phyloP scores from a whole-genome alignment of 768 basidiomycete genomes.

The Boletus edulis region DNA sequence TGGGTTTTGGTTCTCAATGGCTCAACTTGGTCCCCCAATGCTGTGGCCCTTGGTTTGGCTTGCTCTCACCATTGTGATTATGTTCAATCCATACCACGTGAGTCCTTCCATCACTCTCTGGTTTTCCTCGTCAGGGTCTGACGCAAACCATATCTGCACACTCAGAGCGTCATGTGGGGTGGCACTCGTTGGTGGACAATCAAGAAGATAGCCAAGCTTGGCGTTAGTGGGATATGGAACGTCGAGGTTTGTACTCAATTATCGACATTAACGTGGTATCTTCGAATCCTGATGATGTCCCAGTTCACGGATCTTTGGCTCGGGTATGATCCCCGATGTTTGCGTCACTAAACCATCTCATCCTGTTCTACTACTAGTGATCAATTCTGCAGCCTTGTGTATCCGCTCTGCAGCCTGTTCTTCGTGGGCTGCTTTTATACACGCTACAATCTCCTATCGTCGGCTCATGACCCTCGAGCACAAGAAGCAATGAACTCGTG shows the following conservation, averaged over 20 bases:
- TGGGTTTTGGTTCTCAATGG: slow-evolving; percentile 84
- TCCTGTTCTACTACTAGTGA: slow-evolving; percentile 47
- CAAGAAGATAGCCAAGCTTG: slow-evolving; percentile 56
- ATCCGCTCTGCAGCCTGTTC: slow-evolving; percentile 70
- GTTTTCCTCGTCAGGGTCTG: neutral
- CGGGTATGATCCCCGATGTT: slow-evolving; percentile 47
- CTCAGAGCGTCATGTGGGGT: slow-evolving; percentile 40
- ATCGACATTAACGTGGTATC: neutral
- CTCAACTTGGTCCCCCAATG: slow-evolving; percentile 64
- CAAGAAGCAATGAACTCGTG: slow-evolving; percentile 44
- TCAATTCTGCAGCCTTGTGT: slow-evolving; percentile 78
- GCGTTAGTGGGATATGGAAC: slow-evolving; percentile 62
- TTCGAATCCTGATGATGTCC: slow-evolving; percentile 2
- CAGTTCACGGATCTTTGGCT: slow-evolving; percentile 90
- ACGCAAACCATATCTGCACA: slow-evolving; percentile 31
- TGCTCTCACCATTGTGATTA: slow-evolving; percentile 49
- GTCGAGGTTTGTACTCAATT: slow-evolving; percentile 59
- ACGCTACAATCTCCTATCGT: neutral
- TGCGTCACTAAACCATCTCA: slow-evolving; percentile 5
- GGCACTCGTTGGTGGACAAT: slow-evolving; percentile 74
- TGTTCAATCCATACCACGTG: slow-evolving; percentile 78
- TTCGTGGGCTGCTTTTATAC: slow-evolving; percentile 74
- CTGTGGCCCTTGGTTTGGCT: slow-evolving; percentile 87
- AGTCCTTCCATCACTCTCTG: neutral
- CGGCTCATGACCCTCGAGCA: slow-evolving; percentile 33